phyloP scores from a whole-genome alignment of 2,329 filamentous ascomycete genomes.

The Sphaerulina vaccinii region DNA sequence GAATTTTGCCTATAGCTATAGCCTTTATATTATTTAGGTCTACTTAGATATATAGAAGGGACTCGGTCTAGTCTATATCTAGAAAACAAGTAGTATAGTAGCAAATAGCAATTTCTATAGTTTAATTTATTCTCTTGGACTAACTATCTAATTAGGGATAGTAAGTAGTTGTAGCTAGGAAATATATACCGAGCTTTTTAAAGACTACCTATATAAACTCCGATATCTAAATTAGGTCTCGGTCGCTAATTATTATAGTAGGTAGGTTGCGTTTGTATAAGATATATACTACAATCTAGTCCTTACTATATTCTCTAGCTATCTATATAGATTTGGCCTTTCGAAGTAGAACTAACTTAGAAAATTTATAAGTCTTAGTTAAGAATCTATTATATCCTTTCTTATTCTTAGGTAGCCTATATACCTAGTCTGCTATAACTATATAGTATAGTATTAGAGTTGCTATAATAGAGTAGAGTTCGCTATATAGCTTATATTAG shows the following conservation, averaged over 20 bases:
- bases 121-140: neutral
- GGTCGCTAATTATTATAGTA: too few species aligned
- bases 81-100: too few species aligned
- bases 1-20: neutral
- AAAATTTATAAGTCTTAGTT: neutral
- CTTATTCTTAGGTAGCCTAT: neutral
- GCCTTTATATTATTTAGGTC: neutral
- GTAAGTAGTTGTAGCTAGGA: neutral
- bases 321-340: neutral
- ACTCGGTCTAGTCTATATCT: too few species aligned
- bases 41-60: neutral
- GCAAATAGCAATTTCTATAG: neutral
- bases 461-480: too few species aligned
- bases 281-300: too few species aligned
- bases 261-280: too few species aligned
- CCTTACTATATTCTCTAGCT: neutral
- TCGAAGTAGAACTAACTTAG: neutral
- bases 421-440: constrained; percentile 3
- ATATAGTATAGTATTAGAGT: too few species aligned
- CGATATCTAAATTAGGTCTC: too few species aligned
- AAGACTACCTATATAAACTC: too few species aligned
- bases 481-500: too few species aligned
- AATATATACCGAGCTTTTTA: too few species aligned
- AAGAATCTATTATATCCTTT: neutral
- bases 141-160: neutral